These are phyloP conservation scores for Talaromyces adpressus DNA, from an alignment of 495 filamentous ascomycete species.

Conservation along the genomic window DNA sequence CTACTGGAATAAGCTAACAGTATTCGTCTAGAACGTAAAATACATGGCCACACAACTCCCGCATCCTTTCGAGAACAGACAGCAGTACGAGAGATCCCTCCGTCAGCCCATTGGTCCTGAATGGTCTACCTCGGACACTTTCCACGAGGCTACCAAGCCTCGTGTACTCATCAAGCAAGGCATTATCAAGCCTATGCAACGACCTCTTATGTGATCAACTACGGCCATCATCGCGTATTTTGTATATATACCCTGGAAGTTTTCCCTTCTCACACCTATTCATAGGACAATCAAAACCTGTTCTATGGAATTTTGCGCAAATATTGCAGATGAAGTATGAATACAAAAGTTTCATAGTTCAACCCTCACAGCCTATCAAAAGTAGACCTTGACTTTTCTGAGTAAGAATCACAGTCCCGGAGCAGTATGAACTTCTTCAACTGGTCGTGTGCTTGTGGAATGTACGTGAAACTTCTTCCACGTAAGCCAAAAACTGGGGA, in stretches of 20 bases:
- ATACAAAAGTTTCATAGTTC: neutral
- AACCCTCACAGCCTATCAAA: too few relatives aligned
- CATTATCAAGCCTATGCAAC: constrained; percentile 80
- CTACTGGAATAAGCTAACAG: neutral
- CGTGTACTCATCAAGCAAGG: constrained; percentile 89
- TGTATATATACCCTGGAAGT: neutral
- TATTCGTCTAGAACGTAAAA: constrained; percentile 60
- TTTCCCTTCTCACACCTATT: neutral
- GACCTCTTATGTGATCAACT: constrained; percentile 54
- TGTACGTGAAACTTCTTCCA: neutral
- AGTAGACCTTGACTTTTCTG: too few relatives aligned
- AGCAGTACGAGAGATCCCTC: constrained; percentile 87
- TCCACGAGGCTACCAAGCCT: constrained; percentile 85
- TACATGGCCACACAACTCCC: constrained; percentile 79
- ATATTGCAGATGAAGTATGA: neutral
- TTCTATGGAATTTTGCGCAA: neutral
- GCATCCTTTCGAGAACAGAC: constrained; percentile 74
- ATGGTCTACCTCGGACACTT: constrained; percentile 89
- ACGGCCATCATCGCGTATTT: neutral
- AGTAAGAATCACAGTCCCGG: too few relatives aligned
- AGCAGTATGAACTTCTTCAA: neutral
- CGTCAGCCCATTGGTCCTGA: constrained; percentile 86
- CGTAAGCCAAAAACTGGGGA: neutral
- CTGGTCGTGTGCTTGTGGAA: neutral
- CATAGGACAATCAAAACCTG: neutral